Base-by-base conservation (phyloP, 176 grass and related monocot species). In the Phyllostachys edulis region DNA sequence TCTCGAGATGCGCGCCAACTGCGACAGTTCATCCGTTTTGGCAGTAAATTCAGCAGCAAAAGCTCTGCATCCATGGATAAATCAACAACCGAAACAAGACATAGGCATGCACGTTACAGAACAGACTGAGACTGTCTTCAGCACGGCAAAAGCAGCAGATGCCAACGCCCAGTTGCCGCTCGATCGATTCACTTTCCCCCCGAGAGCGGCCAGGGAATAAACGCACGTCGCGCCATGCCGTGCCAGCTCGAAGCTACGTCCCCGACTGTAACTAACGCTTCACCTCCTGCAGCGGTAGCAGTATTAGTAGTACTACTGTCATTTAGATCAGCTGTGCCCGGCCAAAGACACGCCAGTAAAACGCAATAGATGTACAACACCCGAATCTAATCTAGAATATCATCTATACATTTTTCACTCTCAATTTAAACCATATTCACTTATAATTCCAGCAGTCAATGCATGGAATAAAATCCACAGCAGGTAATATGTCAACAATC, bases 21-120 rank as follows among this genome's bases (percentile, higher is more conserved):
- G 71, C 78, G 83, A 77, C 83, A 86, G 72, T 26, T 55, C 64
- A 20, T 59, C 71, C 64, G 59, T 73, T 89, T 86, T 86, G 88
- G 57, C 5, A 16, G 84, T 78, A 78, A 90, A 78, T 78, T 89
- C 82, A 38, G 50, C 68, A 2, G 24, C 66, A 9, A 84, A 82
- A 60, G 39, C 16, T 20, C 18, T 6, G 20, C 18, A 6, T 42
- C 66, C 75, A 68, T 59, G 11, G 54, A 32, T 26, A 77, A 34
- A 60, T 69, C 37, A 75, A 75, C 77, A 87, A 46, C n/a, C 24
- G 60, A 64, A 50, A 57, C 36, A 54, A 40, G 73, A 61, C 63
- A 44, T 7, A 47, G 40, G 0, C 55, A 18, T 9, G 63, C 81
- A 41, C 6, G 16, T 24, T 6, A 7, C 67, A 29, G 67, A 62